phyloP scores from a whole-genome alignment of 2,329 filamentous ascomycete genomes.

The Emmonsia crescens region DNA sequence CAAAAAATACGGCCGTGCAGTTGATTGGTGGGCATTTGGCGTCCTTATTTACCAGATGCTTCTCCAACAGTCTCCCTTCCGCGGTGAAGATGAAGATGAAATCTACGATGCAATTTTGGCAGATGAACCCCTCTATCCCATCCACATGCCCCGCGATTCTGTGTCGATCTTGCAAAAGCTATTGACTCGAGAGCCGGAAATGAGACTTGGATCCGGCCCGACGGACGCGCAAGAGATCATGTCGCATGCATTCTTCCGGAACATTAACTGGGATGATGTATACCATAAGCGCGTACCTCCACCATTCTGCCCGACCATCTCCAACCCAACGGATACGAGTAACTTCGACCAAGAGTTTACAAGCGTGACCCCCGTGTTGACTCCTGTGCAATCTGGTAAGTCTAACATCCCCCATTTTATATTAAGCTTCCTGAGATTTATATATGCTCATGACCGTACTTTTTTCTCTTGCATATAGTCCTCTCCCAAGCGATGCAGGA shows the following conservation, averaged over 20 bases:
- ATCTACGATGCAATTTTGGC: slow-evolving; percentile 98
- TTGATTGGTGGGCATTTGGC: slow-evolving; percentile 99
- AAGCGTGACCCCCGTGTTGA: slow-evolving; percentile 92
- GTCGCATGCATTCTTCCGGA: slow-evolving; percentile 96
- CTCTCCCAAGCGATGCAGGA: slow-evolving; percentile 98
- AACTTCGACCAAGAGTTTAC: slow-evolving; percentile 99
- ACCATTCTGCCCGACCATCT: slow-evolving; percentile 83
- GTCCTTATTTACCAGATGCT: slow-evolving; percentile 99
- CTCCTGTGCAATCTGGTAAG: slow-evolving; percentile 93
- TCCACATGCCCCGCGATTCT: slow-evolving; percentile 96
- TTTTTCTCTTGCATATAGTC: slow-evolving; percentile 43
- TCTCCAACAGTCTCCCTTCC: slow-evolving; percentile 95
- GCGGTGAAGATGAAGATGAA: slow-evolving; percentile 96
- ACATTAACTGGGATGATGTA: slow-evolving; percentile 97
- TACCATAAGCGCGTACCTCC: slow-evolving; percentile 87
- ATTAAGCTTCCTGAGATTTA: background rate
- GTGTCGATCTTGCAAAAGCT: slow-evolving; percentile 97
- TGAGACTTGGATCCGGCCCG: slow-evolving; percentile 83
- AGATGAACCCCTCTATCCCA: slow-evolving; percentile 93
- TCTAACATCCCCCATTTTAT: slow-evolving; percentile 13
- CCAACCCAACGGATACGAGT: slow-evolving; percentile 91
- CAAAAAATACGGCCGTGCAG: slow-evolving; percentile 94
- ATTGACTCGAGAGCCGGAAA: slow-evolving; percentile 85
- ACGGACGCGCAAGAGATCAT: slow-evolving; percentile 98
- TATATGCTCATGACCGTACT: background rate